phyloP scores from a whole-genome alignment of 179 eudicot genomes.

The Spergularia azorica region DNA sequence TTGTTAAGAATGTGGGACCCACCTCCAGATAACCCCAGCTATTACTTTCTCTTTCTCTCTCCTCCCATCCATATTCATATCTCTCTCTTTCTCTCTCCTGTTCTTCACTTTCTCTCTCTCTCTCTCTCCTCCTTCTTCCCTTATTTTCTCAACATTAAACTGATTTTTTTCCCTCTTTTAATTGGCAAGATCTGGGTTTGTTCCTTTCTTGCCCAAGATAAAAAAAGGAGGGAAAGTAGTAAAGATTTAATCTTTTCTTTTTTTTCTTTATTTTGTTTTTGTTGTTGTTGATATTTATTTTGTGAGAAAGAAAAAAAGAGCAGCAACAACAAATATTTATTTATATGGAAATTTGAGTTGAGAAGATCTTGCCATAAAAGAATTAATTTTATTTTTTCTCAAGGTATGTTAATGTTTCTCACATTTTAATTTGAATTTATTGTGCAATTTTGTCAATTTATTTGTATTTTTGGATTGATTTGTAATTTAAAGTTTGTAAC shows the following conservation, averaged over 20 bases:
- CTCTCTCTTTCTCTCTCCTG: not conserved
- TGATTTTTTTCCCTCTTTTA: constrained; percentile 8
- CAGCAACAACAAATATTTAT: not conserved
- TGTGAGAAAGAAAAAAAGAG: not conserved
- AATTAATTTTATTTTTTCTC: not conserved
- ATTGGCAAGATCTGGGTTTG: constrained; percentile 35
- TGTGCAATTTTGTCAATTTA: not conserved
- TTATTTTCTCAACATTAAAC: not conserved
- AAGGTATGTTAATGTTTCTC: constrained; percentile 14
- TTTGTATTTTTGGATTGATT: not conserved
- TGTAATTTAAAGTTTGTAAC: constrained; percentile 18
- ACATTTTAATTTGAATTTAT: constrained; percentile 5
- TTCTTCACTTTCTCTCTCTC: not conserved
- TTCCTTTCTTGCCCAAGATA: constrained; percentile 35
- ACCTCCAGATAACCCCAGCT: constrained; percentile 35
- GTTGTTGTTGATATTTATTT: constrained; percentile 4
- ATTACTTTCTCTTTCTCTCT: constrained; percentile 1
- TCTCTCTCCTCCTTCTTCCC: constrained; percentile 8
- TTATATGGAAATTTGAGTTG: constrained; percentile 11
- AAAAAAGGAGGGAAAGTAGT: constrained; percentile 8
- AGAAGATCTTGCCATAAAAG: constrained; percentile 30
- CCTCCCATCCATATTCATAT: not conserved
- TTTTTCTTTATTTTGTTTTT: not conserved
- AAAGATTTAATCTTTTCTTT: not conserved
- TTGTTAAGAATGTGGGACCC: constrained; percentile 25